Percentiles rank a stretch among this genome's conserved stretches.
phyloP scores from a whole-genome alignment of 768 basidiomycete species.

The Termitomyces sp. region DNA sequence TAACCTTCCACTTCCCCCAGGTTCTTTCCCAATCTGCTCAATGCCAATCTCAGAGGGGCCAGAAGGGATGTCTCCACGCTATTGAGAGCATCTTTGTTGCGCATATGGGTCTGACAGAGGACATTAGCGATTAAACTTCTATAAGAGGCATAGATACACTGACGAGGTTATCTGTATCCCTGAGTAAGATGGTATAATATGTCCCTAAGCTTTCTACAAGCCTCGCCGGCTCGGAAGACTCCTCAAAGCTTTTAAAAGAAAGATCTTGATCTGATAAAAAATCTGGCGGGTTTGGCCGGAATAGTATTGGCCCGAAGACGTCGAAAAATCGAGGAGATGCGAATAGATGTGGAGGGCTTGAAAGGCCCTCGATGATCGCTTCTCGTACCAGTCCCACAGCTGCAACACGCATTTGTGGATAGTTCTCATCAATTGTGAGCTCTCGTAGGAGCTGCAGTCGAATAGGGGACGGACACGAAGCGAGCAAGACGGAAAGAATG shows the following conservation, averaged over 20 bases:
- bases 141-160: not conserved
- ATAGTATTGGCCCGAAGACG: constrained; percentile 53
- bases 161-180: constrained; percentile 57
- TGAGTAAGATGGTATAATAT: constrained; percentile 56
- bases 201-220: constrained; percentile 63
- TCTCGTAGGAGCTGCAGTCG: constrained; percentile 52
- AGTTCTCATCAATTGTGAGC: constrained; percentile 40
- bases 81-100: constrained; percentile 34
- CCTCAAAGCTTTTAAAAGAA: constrained; percentile 40
- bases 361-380: constrained; percentile 46
- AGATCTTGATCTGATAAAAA: constrained; percentile 31
- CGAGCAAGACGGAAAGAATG: constrained; percentile 47
- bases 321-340: constrained; percentile 50
- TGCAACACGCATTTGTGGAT: constrained; percentile 65
- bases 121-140: not conserved
- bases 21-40: constrained; percentile 28
- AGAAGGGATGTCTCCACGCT: constrained; percentile 41
- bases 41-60: constrained; percentile 32
- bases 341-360: constrained; percentile 36
- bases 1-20: constrained; percentile 18
- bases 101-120: constrained; percentile 42
- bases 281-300: constrained; percentile 50
- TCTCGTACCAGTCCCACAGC: constrained; percentile 68
- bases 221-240: constrained; percentile 53
- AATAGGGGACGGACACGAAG: constrained; percentile 37